Percentiles rank a stretch among this genome's conserved stretches.
Evolutionary conservation across 1,139 yeast genomes (phyloP).

Genomic region (Wickerhamomyces sp.): DNA sequence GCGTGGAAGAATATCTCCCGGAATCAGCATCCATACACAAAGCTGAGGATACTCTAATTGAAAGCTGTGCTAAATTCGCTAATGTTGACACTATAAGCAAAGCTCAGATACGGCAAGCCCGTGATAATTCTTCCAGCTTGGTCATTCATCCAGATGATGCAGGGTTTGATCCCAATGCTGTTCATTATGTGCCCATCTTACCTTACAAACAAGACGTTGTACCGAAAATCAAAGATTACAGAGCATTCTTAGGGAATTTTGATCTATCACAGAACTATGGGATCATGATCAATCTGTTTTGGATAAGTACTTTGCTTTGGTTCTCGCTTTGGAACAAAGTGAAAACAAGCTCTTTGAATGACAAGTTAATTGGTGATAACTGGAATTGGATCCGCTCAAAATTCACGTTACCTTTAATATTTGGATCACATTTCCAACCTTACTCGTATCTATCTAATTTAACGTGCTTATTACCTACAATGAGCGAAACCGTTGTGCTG

Average conservation of each 20-base stretch:
- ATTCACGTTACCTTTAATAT: conserved; percentile 15
- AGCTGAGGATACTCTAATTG: conserved; percentile 8
- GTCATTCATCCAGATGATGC: conserved; percentile 7
- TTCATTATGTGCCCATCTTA: conserved; percentile 14
- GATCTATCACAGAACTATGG: conserved; percentile 21
- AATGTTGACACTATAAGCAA: conserved; percentile 4
- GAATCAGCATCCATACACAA: neutral
- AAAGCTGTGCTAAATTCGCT: conserved; percentile 11
- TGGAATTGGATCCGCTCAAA: conserved; percentile 14
- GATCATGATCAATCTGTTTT: conserved; percentile 16
- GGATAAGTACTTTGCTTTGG: conserved; percentile 12
- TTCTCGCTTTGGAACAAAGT: conserved; percentile 17
- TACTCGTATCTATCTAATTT: conserved; percentile 21
- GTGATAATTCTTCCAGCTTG: conserved; percentile 12
- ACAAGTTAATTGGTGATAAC: conserved; percentile 8
- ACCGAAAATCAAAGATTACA: conserved; percentile 17
- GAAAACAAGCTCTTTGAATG: conserved; percentile 9
- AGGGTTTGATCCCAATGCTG: conserved; percentile 8
- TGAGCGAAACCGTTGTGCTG: conserved; percentile 49
- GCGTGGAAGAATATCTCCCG: conserved; percentile 18
- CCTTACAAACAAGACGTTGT: conserved; percentile 7
- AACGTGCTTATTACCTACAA: conserved; percentile 42
- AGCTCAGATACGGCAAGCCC: conserved; percentile 6
- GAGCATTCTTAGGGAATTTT: conserved; percentile 23
- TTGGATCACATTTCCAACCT: conserved; percentile 17